Conservation (phyloP, 2,329 filamentous ascomycete species). For the Alternaria infectoria region DNA sequence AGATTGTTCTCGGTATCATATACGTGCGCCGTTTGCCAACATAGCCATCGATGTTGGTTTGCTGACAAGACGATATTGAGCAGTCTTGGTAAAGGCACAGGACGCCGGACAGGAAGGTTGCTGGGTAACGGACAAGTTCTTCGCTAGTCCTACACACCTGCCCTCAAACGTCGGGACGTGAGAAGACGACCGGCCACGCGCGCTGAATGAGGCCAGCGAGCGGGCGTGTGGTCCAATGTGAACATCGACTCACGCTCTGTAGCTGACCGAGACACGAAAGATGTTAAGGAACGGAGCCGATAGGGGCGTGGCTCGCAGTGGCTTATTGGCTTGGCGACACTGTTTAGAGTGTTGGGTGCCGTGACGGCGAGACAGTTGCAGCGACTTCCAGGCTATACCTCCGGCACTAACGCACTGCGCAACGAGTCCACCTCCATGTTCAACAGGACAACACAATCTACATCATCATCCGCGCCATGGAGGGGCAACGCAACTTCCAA, state of each 20-base stretch:
- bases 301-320: conserved; percentile 17
- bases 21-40: neutral
- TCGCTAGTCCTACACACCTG: neutral
- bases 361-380: neutral
- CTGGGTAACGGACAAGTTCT: conserved; percentile 4
- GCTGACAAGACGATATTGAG: conserved; percentile 12
- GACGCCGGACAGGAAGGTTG: neutral
- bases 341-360: conserved; percentile 2
- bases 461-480: neutral
- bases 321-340: conserved; percentile 28
- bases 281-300: conserved; percentile 8
- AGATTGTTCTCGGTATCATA: neutral
- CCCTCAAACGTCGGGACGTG: neutral
- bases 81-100: conserved; percentile 8
- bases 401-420: neutral
- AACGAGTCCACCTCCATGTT: neutral
- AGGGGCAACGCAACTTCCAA: neutral
- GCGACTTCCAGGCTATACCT: neutral
- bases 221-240: conserved; percentile 4
- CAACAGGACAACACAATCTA: neutral
- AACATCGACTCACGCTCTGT: neutral
- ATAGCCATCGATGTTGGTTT: neutral
- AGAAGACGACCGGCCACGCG: conserved; percentile 2
- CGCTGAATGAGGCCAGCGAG: neutral
- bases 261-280: conserved; percentile 9